phyloP scores from a whole-genome alignment of 495 filamentous ascomycete species.

The Cenococcum geophilum region DNA sequence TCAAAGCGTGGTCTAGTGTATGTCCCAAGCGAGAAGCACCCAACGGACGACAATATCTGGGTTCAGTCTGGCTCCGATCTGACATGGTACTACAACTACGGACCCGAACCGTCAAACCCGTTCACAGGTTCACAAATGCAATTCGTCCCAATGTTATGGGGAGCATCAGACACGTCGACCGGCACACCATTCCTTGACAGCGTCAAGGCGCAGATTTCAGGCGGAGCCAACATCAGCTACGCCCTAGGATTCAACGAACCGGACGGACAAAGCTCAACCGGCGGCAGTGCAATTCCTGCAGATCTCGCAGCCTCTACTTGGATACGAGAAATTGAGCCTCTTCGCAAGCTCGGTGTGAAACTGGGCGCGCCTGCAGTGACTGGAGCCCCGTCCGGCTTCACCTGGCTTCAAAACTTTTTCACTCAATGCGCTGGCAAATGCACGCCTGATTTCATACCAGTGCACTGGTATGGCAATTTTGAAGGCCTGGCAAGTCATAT shows the following conservation, averaged over 20 bases:
- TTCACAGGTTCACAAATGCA: constrained; percentile 48
- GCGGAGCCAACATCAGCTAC: constrained; percentile 54
- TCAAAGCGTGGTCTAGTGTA: constrained; percentile 67
- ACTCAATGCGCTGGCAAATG: constrained; percentile 48
- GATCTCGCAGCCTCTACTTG: constrained; percentile 56
- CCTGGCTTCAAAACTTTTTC: constrained; percentile 60
- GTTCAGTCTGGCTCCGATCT: constrained; percentile 46
- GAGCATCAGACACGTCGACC: constrained; percentile 41
- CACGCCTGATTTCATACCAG: constrained; percentile 62
- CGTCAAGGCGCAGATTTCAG: constrained; percentile 46
- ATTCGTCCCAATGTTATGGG: constrained; percentile 82
- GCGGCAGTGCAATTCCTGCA: constrained; percentile 55
- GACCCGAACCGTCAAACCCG: constrained; percentile 45
- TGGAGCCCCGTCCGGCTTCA: constrained; percentile 45
- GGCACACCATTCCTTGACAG: constrained; percentile 51
- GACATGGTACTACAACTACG: constrained; percentile 83
- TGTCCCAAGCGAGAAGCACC: constrained; percentile 46
- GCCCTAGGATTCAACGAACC: constrained; percentile 74
- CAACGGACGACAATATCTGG: constrained; percentile 58
- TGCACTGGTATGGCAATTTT: constrained; percentile 76
- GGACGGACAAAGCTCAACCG: constrained; percentile 47
- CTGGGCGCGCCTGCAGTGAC: constrained; percentile 38
- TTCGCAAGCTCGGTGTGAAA: constrained; percentile 44
- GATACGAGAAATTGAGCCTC: constrained; percentile 60
- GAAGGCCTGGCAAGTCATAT: constrained; percentile 66